Base-by-base conservation (phyloP, 441 rosid genomes). In the Biscutella auriculata region DNA sequence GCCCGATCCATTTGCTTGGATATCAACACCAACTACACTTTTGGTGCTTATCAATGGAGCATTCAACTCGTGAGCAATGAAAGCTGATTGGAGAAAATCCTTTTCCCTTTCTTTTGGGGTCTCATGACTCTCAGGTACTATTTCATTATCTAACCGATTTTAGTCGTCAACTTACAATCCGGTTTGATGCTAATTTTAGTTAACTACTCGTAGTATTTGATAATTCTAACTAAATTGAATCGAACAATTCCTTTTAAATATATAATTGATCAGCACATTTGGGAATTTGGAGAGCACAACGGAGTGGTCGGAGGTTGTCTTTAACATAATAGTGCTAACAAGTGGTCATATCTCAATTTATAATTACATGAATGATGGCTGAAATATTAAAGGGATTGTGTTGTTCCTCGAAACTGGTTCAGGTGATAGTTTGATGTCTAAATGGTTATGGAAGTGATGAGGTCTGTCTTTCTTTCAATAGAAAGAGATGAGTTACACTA, bases 81-180 rank as follows among this genome's bases (percentile, higher is more conserved):
- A 13, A 91, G 71, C 60, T 78, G 93, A 4, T 76, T 88, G 72
- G 98, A 91, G 79, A 91, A 91, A 76, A 82, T 91, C 16, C 85
- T 88, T 19, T 82, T 91, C 27, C 96, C 98, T 6, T 80, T 91
- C 65, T 91, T 88, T 21, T 91, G 98, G 98, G 98, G 87, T 57
- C 79, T 91, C 37, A 88, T 91, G 98, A 91, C 98, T 51, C 80
- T 91, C 54, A 91, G 96, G 97, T n/a, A n/a, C n/a, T 86, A 70
- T 28, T 23, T 15, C 39, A 29, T 15, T 3, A 16, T 25, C 6
- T n/a, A 26, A 36, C 23, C 9, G 0, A 29, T 21, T 35, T 26
- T 5, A 4, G 14, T 41, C 0, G 39, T n/a, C 2, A 13, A 46
- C 1, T 26, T 40, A 49, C 37, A 29, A 14, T 29, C 40, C 10